These are phyloP conservation scores for Alnus glutinosa DNA, from an alignment of 306 rosid species.

Conservation along the genomic window DNA sequence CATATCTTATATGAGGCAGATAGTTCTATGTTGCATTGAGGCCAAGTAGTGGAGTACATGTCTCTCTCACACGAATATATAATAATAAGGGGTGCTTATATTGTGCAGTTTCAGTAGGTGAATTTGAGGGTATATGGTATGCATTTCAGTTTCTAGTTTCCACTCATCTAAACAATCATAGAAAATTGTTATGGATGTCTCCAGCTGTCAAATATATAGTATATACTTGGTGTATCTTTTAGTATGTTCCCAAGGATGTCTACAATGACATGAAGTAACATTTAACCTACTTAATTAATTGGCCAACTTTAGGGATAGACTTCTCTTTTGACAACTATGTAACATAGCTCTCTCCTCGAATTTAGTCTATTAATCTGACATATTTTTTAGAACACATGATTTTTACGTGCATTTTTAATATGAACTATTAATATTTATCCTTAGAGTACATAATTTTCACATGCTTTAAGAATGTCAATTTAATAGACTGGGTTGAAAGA, in stretches of 20 bases:
- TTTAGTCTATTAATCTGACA: too few relatives aligned
- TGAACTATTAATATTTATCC: too few relatives aligned
- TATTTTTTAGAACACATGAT: too few relatives aligned
- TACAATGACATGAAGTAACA: background rate
- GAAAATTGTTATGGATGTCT: background rate
- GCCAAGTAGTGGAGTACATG: slow-evolving; percentile 39
- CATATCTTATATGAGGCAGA: background rate
- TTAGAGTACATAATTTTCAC: too few relatives aligned
- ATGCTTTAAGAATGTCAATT: too few relatives aligned
- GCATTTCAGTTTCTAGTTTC: background rate
- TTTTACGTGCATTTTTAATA: too few relatives aligned
- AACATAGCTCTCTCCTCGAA: background rate
- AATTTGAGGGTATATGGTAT: background rate
- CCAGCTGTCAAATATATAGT: slow-evolving; percentile 16
- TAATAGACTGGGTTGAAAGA: too few relatives aligned
- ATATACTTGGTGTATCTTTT: background rate
- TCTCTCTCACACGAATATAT: slow-evolving; percentile 10
- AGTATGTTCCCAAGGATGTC: background rate
- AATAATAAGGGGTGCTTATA: background rate
- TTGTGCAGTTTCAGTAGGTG: background rate
- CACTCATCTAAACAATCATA: slow-evolving; percentile 5
- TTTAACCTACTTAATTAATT: background rate
- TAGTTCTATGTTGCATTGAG: slow-evolving; percentile 4
- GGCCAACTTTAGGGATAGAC: background rate
- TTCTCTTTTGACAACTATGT: background rate